A percentile compares a stretch with the other conserved stretches of the same genome.
phyloP scores from a whole-genome alignment of 768 basidiomycete genomes.

The Pholiota conissans region DNA sequence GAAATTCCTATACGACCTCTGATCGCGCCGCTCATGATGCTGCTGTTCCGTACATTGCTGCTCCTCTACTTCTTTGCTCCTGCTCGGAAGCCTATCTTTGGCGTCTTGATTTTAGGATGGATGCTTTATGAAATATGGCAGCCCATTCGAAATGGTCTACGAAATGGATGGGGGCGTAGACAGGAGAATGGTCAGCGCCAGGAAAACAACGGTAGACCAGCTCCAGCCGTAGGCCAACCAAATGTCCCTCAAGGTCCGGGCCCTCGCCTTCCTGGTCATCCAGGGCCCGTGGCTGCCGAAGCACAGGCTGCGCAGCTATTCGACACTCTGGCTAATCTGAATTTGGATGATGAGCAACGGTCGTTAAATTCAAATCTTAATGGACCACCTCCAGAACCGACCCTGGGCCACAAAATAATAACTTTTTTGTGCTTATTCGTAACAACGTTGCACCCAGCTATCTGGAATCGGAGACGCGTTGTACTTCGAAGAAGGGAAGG shows the following conservation, averaged over 20 bases:
- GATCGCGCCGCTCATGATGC: conserved; percentile 63
- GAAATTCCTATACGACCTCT: conserved; percentile 69
- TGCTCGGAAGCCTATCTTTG: conserved; percentile 69
- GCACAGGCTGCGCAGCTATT: conserved; percentile 37
- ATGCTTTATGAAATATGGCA: conserved; percentile 77
- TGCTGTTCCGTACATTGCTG: conserved; percentile 65
- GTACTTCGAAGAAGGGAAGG: conserved; percentile 65
- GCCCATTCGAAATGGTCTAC: conserved; percentile 52
- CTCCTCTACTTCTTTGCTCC: conserved; percentile 80
- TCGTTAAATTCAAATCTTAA: conserved; percentile 36
- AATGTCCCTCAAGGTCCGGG: conserved; percentile 12
- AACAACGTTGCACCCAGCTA: conserved; percentile 68
- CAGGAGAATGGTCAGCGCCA: conserved; percentile 27
- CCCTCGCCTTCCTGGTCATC: conserved; percentile 13
- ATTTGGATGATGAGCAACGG: conserved; percentile 56
- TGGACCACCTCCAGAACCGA: conserved; percentile 40
- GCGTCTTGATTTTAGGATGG: conserved; percentile 65
- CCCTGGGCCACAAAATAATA: conserved; percentile 45
- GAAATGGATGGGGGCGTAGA: conserved; percentile 36
- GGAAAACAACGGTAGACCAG: conserved; percentile 8
- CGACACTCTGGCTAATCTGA: conserved; percentile 55
- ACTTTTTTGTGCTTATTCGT: conserved; percentile 59
- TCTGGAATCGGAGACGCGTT: conserved; percentile 67
- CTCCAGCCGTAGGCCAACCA: background rate
- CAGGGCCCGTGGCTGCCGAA: conserved; percentile 25